These are phyloP conservation scores for Candida neerlandica DNA, from an alignment of 1,139 yeast genomes.

Conservation along the genomic window DNA sequence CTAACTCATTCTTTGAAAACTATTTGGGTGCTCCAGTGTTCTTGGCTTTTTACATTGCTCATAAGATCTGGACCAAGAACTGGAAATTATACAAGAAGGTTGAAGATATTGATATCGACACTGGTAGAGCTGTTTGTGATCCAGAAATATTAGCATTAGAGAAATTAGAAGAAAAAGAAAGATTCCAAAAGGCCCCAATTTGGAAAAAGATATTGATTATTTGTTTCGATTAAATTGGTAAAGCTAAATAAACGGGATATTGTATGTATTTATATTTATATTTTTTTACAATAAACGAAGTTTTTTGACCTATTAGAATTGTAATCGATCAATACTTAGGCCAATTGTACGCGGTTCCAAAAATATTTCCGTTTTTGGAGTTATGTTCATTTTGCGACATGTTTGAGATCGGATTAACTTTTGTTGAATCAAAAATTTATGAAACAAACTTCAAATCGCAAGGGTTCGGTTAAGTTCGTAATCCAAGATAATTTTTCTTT, in stretches of 20 bases:
- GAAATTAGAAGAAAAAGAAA: constrained; percentile 34
- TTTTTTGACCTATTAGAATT: too few species aligned
- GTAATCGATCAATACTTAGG: too few species aligned
- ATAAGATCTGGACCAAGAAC: constrained; percentile 31
- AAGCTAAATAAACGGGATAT: too few species aligned
- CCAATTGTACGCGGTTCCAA: too few species aligned
- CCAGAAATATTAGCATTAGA: constrained; percentile 40
- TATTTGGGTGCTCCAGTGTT: constrained; percentile 38
- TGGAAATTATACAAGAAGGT: constrained; percentile 32
- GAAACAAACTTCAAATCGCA: background rate
- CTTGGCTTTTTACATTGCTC: constrained; percentile 31
- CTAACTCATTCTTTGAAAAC: constrained; percentile 33
- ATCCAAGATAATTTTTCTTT: background rate
- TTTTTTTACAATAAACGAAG: too few species aligned
- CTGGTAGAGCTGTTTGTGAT: constrained; percentile 45
- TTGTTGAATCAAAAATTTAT: too few species aligned
- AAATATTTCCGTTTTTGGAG: too few species aligned
- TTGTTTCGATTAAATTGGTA: constrained; percentile 21
- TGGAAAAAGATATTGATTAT: constrained; percentile 26
- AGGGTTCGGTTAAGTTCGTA: background rate
- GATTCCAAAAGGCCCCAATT: constrained; percentile 25
- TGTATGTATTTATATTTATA: too few species aligned
- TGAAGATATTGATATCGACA: constrained; percentile 41
- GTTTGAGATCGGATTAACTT: too few species aligned
- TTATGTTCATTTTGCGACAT: too few species aligned